These are phyloP conservation scores for Corniculantispora saksenae DNA, from an alignment of 2,329 filamentous ascomycete genomes.

Conservation along the genomic window DNA sequence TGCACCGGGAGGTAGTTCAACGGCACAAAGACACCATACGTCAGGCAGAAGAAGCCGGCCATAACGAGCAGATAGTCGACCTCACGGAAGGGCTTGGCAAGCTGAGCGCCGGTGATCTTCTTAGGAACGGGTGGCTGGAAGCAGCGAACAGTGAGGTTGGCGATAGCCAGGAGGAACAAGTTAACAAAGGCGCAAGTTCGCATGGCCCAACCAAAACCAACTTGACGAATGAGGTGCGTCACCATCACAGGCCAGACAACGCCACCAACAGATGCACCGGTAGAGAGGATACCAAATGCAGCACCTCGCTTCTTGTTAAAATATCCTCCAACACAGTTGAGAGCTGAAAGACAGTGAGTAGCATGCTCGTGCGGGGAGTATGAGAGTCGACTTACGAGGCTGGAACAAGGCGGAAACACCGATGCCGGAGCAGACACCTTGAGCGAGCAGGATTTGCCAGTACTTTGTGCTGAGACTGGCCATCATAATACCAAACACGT, in stretches of 20 bases:
- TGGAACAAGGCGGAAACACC: conserved; percentile 38
- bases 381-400: conserved; percentile 25
- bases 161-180: conserved; percentile 33
- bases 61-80: conserved; percentile 29
- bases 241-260: conserved; percentile 45
- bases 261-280: conserved; percentile 40
- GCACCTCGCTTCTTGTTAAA: conserved; percentile 36
- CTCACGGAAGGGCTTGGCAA: conserved; percentile 32
- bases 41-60: conserved; percentile 32
- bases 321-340: conserved; percentile 36
- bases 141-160: conserved; percentile 33
- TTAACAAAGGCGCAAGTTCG: conserved; percentile 41
- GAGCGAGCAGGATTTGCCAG: conserved; percentile 43
- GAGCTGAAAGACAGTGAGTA: conserved; percentile 23
- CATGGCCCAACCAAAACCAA: conserved; percentile 44
- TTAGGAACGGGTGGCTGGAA: conserved; percentile 22
- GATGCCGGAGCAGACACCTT: conserved; percentile 40
- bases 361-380: not conserved
- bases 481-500: conserved; percentile 67
- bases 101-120: conserved; percentile 29
- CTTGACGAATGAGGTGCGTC: conserved; percentile 32
- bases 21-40: conserved; percentile 35
- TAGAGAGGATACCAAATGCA: conserved; percentile 38
- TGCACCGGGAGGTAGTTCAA: conserved; percentile 32
- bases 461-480: conserved; percentile 48